phyloP scores from a whole-genome alignment of 2,329 filamentous ascomycete genomes.

The Chrysosporium queenslandicum region DNA sequence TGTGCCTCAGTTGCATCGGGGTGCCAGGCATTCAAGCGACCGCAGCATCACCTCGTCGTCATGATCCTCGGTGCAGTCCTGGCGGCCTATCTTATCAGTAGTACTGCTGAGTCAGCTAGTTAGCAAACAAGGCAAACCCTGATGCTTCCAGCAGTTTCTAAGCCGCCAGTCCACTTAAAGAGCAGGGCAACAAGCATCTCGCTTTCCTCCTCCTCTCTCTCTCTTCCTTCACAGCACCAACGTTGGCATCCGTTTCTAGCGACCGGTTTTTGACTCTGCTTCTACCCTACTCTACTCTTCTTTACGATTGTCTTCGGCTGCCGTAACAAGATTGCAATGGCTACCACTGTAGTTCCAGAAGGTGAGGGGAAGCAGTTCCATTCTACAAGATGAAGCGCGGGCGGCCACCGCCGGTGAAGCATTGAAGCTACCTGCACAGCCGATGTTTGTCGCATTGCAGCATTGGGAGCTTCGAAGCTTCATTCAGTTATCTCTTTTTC shows the following conservation, averaged over 20 bases:
- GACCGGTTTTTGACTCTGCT: not conserved
- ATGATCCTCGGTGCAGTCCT: not conserved
- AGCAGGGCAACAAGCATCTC: not conserved
- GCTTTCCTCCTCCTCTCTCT: not conserved
- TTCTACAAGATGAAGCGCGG: conserved; percentile 23
- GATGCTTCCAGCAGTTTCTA: conserved; percentile 36
- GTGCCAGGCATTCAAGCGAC: too few species aligned
- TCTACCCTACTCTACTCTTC: conserved; percentile 14
- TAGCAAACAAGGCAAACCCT: conserved; percentile 4
- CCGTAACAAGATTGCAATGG: conserved; percentile 22
- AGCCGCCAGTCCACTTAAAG: conserved; percentile 14
- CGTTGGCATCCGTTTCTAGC: conserved; percentile 1
- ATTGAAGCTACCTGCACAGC: not conserved
- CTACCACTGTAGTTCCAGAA: conserved; percentile 35
- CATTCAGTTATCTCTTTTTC: not conserved
- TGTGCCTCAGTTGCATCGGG: not conserved
- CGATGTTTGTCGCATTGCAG: not conserved
- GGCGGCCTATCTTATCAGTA: conserved; percentile 8
- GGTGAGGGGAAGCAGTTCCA: conserved; percentile 29
- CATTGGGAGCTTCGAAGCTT: not conserved
- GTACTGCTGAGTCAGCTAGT: not conserved
- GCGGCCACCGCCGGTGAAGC: not conserved
- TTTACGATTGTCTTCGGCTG: conserved; percentile 13
- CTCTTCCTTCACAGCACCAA: conserved; percentile 13
- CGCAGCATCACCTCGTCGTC: not conserved